These are phyloP conservation scores for Russula abietina DNA, from an alignment of 768 basidiomycete species.

Conservation along the genomic window DNA sequence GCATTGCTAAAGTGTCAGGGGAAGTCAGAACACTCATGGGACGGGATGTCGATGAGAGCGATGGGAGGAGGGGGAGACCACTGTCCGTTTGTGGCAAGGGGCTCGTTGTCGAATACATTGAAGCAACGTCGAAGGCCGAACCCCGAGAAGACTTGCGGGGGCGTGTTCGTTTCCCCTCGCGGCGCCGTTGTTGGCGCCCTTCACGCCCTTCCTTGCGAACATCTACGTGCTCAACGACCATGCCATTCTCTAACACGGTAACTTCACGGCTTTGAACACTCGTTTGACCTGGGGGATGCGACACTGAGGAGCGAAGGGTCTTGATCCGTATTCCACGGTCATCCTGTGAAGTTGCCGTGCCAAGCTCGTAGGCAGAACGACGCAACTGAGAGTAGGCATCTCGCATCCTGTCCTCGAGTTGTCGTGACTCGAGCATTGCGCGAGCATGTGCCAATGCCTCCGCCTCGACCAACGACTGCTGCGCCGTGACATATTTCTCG, in stretches of 20 bases:
- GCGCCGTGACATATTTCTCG: slow-evolving; percentile 73
- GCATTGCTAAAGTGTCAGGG: slow-evolving; percentile 45
- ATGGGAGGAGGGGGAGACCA: slow-evolving; percentile 43
- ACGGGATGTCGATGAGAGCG: slow-evolving; percentile 32
- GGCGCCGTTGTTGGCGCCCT: slow-evolving; percentile 61
- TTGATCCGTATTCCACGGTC: slow-evolving; percentile 72
- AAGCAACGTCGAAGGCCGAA: slow-evolving; percentile 65
- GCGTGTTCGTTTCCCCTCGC: slow-evolving; percentile 54
- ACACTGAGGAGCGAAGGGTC: slow-evolving; percentile 41
- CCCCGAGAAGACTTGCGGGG: slow-evolving; percentile 70
- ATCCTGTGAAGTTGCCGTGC: slow-evolving; percentile 42
- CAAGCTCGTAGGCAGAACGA: slow-evolving; percentile 69
- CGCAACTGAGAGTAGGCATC: slow-evolving; percentile 76
- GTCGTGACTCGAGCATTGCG: slow-evolving; percentile 70
- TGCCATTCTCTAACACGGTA: slow-evolving; percentile 79
- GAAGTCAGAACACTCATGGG: slow-evolving; percentile 58
- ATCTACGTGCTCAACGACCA: slow-evolving; percentile 85
- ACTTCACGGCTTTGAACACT: slow-evolving; percentile 60
- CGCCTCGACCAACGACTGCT: slow-evolving; percentile 73
- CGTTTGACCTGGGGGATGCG: slow-evolving; percentile 32
- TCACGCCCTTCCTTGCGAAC: slow-evolving; percentile 74
- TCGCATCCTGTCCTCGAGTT: slow-evolving; percentile 69
- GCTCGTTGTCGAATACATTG: slow-evolving; percentile 65
- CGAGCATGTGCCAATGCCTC: slow-evolving; percentile 74
- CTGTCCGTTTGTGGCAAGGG: slow-evolving; percentile 50